Evolutionary conservation across 78 protist species (phyloP).

Genomic region (Dictyostelium capitatum): DNA sequence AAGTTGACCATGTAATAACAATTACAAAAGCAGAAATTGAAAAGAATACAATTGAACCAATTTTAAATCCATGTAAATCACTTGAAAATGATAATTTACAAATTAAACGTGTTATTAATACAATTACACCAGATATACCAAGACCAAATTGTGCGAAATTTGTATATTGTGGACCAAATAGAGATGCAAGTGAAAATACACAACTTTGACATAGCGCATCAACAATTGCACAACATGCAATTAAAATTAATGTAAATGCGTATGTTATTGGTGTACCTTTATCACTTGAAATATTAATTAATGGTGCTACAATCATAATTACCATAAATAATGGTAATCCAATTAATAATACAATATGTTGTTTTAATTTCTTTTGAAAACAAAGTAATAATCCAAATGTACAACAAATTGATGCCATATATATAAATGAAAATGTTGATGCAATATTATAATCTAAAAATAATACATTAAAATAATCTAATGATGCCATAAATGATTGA

Average conservation of each 20-base stretch:
- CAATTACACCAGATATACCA: conserved; percentile 55
- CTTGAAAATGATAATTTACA: conserved; percentile 40
- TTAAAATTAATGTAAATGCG: conserved; percentile 2
- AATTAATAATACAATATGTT: background rate
- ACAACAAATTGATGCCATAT: conserved; percentile 30
- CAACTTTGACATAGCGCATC: conserved; percentile 73
- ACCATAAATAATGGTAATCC: conserved; percentile 17
- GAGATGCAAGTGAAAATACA: conserved; percentile 29
- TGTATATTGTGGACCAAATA: conserved; percentile 59
- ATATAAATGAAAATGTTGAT: conserved; percentile 45
- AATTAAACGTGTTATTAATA: conserved; percentile 37
- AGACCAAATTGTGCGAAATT: conserved; percentile 34
- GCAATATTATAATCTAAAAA: conserved; percentile 48
- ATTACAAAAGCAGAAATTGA: conserved; percentile 35
- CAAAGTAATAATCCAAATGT: conserved; percentile 26
- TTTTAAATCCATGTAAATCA: background rate
- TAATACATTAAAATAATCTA: conserved; percentile 29
- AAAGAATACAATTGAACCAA: conserved; percentile 26
- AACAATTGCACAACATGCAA: conserved; percentile 12
- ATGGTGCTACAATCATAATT: conserved; percentile 27
- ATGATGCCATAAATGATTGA: conserved; percentile 23
- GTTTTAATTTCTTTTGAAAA: conserved; percentile 36
- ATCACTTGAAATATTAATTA: background rate
- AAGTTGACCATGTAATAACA: conserved; percentile 3
- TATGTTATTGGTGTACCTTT: background rate